Evolutionary conservation across 495 filamentous ascomycete genomes (phyloP).

Genomic region (Friedmanniomyces simplex): DNA sequence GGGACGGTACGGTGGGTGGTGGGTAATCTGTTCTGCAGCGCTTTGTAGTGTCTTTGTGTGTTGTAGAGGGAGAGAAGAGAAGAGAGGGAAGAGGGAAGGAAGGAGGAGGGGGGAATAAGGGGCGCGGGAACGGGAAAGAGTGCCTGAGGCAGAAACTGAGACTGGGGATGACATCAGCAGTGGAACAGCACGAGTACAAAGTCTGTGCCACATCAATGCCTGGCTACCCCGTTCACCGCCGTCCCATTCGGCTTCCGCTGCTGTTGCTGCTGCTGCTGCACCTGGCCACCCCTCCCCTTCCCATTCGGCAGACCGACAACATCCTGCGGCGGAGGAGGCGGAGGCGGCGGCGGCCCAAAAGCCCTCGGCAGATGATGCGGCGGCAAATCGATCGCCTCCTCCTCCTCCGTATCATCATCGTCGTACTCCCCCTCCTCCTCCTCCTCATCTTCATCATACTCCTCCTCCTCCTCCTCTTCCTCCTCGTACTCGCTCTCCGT

Average conservation of each 20-base stretch:
- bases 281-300: neutral
- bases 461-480: slow-evolving; percentile 63
- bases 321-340: slow-evolving; percentile 27
- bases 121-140: neutral
- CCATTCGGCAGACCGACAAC: slow-evolving; percentile 14
- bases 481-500: slow-evolving; percentile 62
- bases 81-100: neutral
- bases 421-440: slow-evolving; percentile 55
- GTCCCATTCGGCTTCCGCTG: neutral
- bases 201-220: neutral
- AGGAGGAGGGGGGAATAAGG: neutral
- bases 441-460: slow-evolving; percentile 51
- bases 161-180: too few species aligned
- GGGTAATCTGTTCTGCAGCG: slow-evolving; percentile 19
- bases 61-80: neutral
- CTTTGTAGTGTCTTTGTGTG: neutral
- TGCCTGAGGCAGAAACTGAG: too few species aligned
- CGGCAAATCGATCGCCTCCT: slow-evolving; percentile 36
- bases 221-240: slow-evolving; percentile 3
- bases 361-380: slow-evolving; percentile 23
- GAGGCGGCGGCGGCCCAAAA: slow-evolving; percentile 34
- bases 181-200: neutral
- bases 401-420: slow-evolving; percentile 56
- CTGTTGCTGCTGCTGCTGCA: neutral
- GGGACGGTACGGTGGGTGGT: slow-evolving; percentile 10